Evolutionary conservation across 2,329 filamentous ascomycete genomes (phyloP), one percentile per base, ranked within the genome.

Genomic region (Sarocladium brachiariae): DNA sequence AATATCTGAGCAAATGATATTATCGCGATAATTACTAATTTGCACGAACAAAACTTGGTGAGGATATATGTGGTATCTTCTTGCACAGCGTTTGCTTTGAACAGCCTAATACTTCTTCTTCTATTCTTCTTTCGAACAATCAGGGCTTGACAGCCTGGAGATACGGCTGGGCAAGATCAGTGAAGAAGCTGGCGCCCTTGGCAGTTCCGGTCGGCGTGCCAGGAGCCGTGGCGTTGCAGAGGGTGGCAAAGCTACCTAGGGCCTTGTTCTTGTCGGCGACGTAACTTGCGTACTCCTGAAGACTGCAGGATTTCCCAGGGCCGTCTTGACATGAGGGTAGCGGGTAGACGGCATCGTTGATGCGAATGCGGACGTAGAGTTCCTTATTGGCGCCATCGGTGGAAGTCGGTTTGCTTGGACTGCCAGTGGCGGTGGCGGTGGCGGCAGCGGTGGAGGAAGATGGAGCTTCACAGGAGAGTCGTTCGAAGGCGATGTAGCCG

Each of bases 401-500:
- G 9, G 10, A 3, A 14, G 14, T 21, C 4, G 43, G 25, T 10
- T 51, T 55, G 31, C 50, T 51, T 21, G 50, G 45, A n/a, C n/a
- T n/a, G n/a, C n/a, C n/a, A n/a, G n/a, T n/a, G n/a, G n/a, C n/a
- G n/a, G n/a, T n/a, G n/a, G n/a, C n/a, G n/a, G n/a, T n/a, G n/a
- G n/a, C n/a, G n/a, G n/a, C n/a, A 37, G 23, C 34, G 13, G 48
- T 54, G 46, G 46, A 33, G 35, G 13, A 52, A 46, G 19, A 48
- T 38, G 14, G 52, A 49, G 21, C 57, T 6, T 53, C 51, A 58
- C 83, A 86, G 54, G 70, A 78, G 53, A 86, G 65, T 8, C 79
- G 72, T 63, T 87, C 83, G 55, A 86, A 81, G 0, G 78, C 75
- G 23, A 86, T 73, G 2, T 81, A 84, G 2, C 83, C 83, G 5